Evolutionary conservation across 768 basidiomycete genomes (phyloP).

Genomic region (Symmetrospora coprosmae): DNA sequence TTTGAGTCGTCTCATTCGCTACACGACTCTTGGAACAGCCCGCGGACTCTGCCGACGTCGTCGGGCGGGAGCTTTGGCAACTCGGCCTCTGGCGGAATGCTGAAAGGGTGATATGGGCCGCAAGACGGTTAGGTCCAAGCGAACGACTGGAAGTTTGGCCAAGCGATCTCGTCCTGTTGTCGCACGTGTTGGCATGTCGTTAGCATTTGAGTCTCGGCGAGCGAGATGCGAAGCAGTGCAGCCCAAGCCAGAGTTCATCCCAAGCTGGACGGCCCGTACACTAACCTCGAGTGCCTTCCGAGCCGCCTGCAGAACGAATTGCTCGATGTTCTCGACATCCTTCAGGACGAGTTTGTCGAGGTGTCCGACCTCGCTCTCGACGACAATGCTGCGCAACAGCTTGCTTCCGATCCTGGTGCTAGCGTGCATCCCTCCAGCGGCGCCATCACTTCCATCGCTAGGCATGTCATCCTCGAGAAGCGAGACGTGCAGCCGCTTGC

Average conservation of each 20-base stretch:
- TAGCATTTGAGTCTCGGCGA: too few species aligned
- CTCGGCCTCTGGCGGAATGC: too few species aligned
- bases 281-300: slow-evolving; percentile 72
- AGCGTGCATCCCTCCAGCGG: not conserved
- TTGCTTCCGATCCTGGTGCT: slow-evolving; percentile 47
- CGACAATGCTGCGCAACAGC: slow-evolving; percentile 68
- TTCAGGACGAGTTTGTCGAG: slow-evolving; percentile 86
- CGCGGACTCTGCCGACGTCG: too few species aligned
- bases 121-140: slow-evolving; percentile 21
- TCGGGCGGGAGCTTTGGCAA: too few species aligned
- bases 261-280: not conserved
- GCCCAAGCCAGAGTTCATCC: not conserved
- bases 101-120: too few species aligned
- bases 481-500: slow-evolving; percentile 68
- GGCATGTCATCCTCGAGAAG: slow-evolving; percentile 42
- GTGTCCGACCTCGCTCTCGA: slow-evolving; percentile 95
- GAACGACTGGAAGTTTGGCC: slow-evolving; percentile 20
- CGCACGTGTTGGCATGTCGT: too few species aligned
- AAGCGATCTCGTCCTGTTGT: slow-evolving; percentile 18
- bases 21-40: too few species aligned
- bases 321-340: slow-evolving; percentile 87
- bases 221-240: slow-evolving; percentile 23
- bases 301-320: slow-evolving; percentile 88
- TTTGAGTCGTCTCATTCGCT: too few species aligned
- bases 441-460: not conserved